These are phyloP conservation scores for Eutrema salsugineum DNA, from an alignment of 441 rosid genomes.

Conservation along the genomic window DNA sequence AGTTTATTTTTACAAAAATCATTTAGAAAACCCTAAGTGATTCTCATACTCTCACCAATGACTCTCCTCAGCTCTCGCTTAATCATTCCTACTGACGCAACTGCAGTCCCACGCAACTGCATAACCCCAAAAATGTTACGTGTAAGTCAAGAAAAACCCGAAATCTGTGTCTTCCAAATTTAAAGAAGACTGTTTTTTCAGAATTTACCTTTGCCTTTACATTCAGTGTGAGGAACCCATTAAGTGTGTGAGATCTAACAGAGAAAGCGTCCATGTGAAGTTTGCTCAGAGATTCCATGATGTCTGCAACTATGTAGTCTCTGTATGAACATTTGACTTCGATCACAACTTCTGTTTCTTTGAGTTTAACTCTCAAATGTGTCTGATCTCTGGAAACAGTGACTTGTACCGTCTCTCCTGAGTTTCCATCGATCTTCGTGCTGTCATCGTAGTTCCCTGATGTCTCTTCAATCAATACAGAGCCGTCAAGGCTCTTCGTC, in stretches of 20 bases:
- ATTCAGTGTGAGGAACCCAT: constrained; percentile 51
- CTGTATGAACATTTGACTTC: constrained; percentile 66
- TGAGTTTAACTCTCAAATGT: constrained; percentile 56
- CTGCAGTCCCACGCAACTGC: constrained; percentile 69
- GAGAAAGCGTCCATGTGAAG: constrained; percentile 69
- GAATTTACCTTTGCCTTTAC: constrained; percentile 55
- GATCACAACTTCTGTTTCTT: constrained; percentile 56
- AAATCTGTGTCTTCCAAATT: background rate
- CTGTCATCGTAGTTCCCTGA: constrained; percentile 58
- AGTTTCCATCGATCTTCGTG: constrained; percentile 30
- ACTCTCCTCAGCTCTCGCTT: constrained; percentile 58
- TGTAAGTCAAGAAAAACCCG: background rate
- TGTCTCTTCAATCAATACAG: constrained; percentile 51
- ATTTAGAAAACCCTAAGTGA: background rate
- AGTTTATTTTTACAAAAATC: background rate
- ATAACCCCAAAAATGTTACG: constrained; percentile 6
- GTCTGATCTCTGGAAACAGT: constrained; percentile 8
- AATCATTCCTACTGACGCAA: constrained; percentile 62
- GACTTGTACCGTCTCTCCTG: constrained; percentile 31
- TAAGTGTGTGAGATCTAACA: constrained; percentile 53
- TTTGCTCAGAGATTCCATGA: constrained; percentile 69
- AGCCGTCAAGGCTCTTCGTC: constrained; percentile 19
- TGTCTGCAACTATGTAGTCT: constrained; percentile 62
- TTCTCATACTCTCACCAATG: constrained; percentile 34
- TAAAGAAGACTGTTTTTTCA: background rate